A percentile compares a stretch with the other conserved stretches of the same genome.
These are phyloP conservation scores for Trifolium repens DNA, from an alignment of 306 rosid species.

Conservation along the genomic window DNA sequence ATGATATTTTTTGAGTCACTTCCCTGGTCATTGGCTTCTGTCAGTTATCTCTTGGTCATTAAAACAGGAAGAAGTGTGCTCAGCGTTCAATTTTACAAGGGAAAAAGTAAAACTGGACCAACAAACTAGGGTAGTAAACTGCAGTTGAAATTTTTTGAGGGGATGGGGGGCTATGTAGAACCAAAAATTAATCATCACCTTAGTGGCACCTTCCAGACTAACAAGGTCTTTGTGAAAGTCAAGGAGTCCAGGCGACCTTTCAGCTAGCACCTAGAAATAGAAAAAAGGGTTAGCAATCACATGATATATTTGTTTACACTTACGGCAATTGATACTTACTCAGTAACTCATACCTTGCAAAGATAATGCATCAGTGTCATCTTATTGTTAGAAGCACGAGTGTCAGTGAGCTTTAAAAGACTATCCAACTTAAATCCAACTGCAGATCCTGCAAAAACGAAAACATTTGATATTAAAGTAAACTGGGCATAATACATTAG, in stretches of 20 bases:
- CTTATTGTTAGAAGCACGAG: slow-evolving; percentile 85
- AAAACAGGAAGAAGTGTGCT: slow-evolving; percentile 27
- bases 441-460: slow-evolving; percentile 77
- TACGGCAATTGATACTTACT: slow-evolving; percentile 35
- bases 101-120: slow-evolving; percentile 25
- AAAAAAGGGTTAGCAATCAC: slow-evolving; percentile 33
- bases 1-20: slow-evolving; percentile 4
- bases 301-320: slow-evolving; percentile 26
- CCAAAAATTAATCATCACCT: slow-evolving; percentile 58
- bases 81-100: slow-evolving; percentile 7
- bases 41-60: background rate
- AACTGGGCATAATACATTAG: slow-evolving; percentile 25
- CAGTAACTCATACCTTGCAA: slow-evolving; percentile 70
- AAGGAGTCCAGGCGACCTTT: slow-evolving; percentile 81
- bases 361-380: slow-evolving; percentile 99
- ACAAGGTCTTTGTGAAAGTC: slow-evolving; percentile 84
- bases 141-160: background rate
- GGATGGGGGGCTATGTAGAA: slow-evolving; percentile 2
- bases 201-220: slow-evolving; percentile 82
- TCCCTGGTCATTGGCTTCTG: slow-evolving; percentile 16
- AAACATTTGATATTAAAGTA: slow-evolving; percentile 36
- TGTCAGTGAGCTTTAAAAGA: slow-evolving; percentile 90
- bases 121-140: slow-evolving; percentile 19
- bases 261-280: slow-evolving; percentile 71
- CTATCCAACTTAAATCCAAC: slow-evolving; percentile 98